Conservation (phyloP, 257 asterid species). For the Solanum sitiens region DNA sequence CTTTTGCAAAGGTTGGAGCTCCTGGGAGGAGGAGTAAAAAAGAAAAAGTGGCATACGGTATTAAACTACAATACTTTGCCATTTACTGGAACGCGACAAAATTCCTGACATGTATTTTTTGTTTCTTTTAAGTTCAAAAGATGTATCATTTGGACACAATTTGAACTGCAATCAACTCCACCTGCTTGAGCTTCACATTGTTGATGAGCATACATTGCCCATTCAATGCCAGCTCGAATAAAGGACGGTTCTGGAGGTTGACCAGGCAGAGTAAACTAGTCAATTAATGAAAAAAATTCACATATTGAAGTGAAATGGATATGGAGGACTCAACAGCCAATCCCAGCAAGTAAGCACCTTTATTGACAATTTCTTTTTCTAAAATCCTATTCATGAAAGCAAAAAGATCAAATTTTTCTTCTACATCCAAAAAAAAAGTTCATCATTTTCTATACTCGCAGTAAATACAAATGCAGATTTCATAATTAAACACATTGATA, state of each 20-base stretch:
- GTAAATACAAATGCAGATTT: neutral
- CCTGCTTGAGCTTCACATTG: neutral
- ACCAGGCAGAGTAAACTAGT: neutral
- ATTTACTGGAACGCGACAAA: neutral
- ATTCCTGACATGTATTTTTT: neutral
- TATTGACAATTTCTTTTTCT: neutral
- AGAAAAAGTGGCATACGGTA: neutral
- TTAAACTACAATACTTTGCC: neutral
- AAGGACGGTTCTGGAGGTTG: neutral
- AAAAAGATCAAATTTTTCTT: neutral
- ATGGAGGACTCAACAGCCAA: neutral
- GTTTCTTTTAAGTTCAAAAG: neutral
- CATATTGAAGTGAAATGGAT: neutral
- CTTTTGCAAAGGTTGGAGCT: neutral
- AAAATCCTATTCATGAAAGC: neutral
- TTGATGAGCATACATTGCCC: neutral
- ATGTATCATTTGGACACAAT: neutral
- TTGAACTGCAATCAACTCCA: neutral
- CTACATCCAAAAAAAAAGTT: neutral
- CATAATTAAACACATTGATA: neutral
- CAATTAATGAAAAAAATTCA: neutral
- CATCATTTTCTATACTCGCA: neutral
- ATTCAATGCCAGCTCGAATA: neutral
- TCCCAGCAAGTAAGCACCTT: neutral
- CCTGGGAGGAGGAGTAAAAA: neutral